phyloP scores from a whole-genome alignment of 495 filamentous ascomycete genomes.

The Aspergillus bridgeri region DNA sequence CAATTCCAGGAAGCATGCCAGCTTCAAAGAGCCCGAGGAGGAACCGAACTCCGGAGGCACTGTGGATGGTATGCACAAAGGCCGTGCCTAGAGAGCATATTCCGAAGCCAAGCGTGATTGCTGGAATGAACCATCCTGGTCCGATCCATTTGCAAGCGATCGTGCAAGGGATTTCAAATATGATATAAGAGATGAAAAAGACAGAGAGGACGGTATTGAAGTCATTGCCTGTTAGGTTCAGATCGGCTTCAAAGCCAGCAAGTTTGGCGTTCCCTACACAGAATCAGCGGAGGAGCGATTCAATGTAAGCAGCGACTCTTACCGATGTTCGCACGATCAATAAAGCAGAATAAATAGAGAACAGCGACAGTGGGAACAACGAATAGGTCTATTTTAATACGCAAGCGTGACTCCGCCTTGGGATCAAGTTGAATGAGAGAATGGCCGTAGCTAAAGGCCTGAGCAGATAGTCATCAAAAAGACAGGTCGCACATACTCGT shows the following conservation, averaged over 20 bases:
- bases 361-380: slow-evolving; percentile 45
- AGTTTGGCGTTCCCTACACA: slow-evolving; percentile 32
- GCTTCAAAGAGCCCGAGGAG: slow-evolving; percentile 64
- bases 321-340: slow-evolving; percentile 62
- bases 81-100: slow-evolving; percentile 45
- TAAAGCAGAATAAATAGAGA: slow-evolving; percentile 52
- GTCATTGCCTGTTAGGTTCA: slow-evolving; percentile 52
- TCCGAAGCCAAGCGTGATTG: slow-evolving; percentile 45
- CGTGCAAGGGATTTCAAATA: slow-evolving; percentile 81
- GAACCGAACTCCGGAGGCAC: slow-evolving; percentile 46
- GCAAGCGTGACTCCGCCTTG: slow-evolving; percentile 50
- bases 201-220: slow-evolving; percentile 65
- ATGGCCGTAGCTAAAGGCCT: background rate
- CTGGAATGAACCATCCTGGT: slow-evolving; percentile 49
- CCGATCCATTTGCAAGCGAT: slow-evolving; percentile 50
- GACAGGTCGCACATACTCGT: background rate
- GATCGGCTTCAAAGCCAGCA: slow-evolving; percentile 41
- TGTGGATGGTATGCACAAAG: slow-evolving; percentile 42
- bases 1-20: slow-evolving; percentile 68
- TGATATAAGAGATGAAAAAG: slow-evolving; percentile 69
- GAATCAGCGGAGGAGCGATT: background rate
- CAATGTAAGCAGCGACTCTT: slow-evolving; percentile 15
- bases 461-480: background rate
- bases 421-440: background rate
- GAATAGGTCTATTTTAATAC: slow-evolving; percentile 44